These are phyloP conservation scores for Dactylorhiza incarnata DNA, from an alignment of 106 monocot genomes.

Conservation along the genomic window DNA sequence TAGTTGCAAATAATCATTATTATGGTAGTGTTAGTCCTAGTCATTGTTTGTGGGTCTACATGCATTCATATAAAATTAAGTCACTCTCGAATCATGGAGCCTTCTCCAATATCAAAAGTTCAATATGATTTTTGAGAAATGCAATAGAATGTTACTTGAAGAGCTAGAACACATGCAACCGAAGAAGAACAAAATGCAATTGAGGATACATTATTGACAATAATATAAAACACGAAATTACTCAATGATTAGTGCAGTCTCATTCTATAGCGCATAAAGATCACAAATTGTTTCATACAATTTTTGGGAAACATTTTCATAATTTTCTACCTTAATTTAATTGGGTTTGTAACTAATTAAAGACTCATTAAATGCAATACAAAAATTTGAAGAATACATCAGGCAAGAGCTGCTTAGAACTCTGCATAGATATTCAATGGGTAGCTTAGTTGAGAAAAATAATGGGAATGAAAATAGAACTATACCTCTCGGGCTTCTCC, in stretches of 20 bases:
- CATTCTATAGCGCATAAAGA: not conserved
- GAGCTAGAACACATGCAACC: not conserved
- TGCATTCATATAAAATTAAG: too few species aligned
- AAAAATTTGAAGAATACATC: not conserved
- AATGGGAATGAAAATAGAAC: constrained; percentile 1
- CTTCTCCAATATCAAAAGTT: not conserved
- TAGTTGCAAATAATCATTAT: too few species aligned
- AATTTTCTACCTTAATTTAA: not conserved
- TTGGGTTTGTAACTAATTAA: not conserved
- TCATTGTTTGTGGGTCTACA: too few species aligned
- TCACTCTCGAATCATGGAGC: too few species aligned
- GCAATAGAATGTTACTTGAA: not conserved
- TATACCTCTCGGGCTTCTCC: constrained; percentile 85
- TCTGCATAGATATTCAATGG: not conserved
- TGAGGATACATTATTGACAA: not conserved
- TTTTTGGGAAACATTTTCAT: not conserved
- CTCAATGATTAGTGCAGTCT: not conserved
- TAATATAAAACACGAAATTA: not conserved
- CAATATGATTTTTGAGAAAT: not conserved
- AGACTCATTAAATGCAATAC: not conserved
- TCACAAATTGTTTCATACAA: not conserved
- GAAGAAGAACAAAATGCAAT: not conserved
- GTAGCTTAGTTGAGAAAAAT: constrained; percentile 1
- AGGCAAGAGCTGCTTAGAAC: not conserved
- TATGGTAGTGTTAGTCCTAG: too few species aligned